phyloP scores from a whole-genome alignment of 768 basidiomycete genomes.

The Chalciporus pseudorubinellus region DNA sequence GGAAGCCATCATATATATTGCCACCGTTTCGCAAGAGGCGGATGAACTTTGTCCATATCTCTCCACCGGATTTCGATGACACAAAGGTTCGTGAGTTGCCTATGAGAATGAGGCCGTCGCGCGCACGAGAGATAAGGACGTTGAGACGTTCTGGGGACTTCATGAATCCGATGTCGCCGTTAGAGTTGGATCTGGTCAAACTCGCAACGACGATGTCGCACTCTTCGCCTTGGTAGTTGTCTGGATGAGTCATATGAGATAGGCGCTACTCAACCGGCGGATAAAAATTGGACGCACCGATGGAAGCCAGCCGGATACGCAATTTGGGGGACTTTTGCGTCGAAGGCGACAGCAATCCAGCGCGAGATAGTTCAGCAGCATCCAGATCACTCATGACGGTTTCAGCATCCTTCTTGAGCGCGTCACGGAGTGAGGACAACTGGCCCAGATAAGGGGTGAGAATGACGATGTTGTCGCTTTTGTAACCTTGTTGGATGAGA shows the following conservation, averaged over 20 bases:
- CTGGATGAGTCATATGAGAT: slow-evolving; percentile 29
- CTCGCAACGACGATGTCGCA: slow-evolving; percentile 64
- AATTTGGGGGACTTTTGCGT: slow-evolving; percentile 42
- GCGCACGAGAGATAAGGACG: slow-evolving; percentile 67
- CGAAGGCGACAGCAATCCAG: slow-evolving; percentile 47
- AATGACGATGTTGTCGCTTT: slow-evolving; percentile 56
- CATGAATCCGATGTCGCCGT: slow-evolving; percentile 69
- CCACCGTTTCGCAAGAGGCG: slow-evolving; percentile 38
- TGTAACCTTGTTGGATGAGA: slow-evolving; percentile 66
- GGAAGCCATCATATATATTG: slow-evolving; percentile 59
- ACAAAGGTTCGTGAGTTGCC: slow-evolving; percentile 62
- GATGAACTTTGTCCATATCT: slow-evolving; percentile 53
- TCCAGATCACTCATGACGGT: slow-evolving; percentile 65
- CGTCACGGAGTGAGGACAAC: slow-evolving; percentile 47
- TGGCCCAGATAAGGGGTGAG: slow-evolving; percentile 73
- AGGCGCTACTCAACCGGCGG: not conserved
- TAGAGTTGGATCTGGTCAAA: slow-evolving; percentile 57
- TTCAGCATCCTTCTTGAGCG: slow-evolving; percentile 47
- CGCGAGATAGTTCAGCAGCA: slow-evolving; percentile 52
- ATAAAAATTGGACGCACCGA: slow-evolving; percentile 41
- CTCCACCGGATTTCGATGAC: slow-evolving; percentile 46
- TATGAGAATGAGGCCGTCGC: slow-evolving; percentile 62
- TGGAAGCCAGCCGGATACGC: slow-evolving; percentile 58
- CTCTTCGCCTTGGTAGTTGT: slow-evolving; percentile 79
- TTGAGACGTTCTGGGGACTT: slow-evolving; percentile 65